A percentile compares a stretch with the other conserved stretches of the same genome.
These are phyloP conservation scores for Diaporthe nobilis DNA, from an alignment of 2,329 filamentous ascomycete genomes.

Conservation along the genomic window DNA sequence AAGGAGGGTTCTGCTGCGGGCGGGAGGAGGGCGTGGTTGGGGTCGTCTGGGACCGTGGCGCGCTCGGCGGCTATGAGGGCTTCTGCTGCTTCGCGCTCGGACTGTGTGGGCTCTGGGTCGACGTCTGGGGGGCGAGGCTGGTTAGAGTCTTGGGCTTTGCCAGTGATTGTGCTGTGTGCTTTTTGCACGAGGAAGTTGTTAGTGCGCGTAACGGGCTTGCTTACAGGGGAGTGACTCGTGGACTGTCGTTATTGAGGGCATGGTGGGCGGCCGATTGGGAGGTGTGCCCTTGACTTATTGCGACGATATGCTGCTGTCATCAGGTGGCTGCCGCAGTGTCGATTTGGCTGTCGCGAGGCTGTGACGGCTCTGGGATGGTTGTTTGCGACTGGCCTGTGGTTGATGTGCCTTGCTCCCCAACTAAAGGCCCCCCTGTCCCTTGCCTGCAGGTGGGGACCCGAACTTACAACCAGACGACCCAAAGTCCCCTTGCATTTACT, in stretches of 20 bases:
- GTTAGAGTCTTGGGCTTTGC: slow-evolving; percentile 12
- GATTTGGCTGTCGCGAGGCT: slow-evolving; percentile 1
- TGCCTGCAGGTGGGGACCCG: not conserved
- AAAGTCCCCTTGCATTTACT: not conserved
- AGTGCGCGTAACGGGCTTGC: slow-evolving; percentile 47
- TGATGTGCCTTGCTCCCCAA: not conserved
- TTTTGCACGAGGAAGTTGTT: slow-evolving; percentile 6
- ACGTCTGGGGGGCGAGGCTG: slow-evolving; percentile 72
- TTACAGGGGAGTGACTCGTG: slow-evolving; percentile 88
- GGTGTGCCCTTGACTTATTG: not conserved
- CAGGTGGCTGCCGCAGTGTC: not conserved
- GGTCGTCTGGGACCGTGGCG: slow-evolving; percentile 53
- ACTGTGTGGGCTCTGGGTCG: slow-evolving; percentile 77
- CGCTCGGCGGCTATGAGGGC: slow-evolving; percentile 79
- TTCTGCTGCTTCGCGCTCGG: slow-evolving; percentile 76
- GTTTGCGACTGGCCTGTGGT: slow-evolving; percentile 4
- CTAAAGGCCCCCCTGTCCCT: not conserved
- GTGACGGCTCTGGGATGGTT: slow-evolving; percentile 1
- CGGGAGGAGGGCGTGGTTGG: slow-evolving; percentile 72
- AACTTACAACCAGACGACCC: not conserved
- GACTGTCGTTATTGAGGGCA: slow-evolving; percentile 78
- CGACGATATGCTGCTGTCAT: not conserved
- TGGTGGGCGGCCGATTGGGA: slow-evolving; percentile 52
- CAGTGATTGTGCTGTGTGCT: not conserved
- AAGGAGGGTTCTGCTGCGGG: slow-evolving; percentile 67